Evolutionary conservation across 441 rosid species (phyloP), one percentile per base, ranked within the genome.

Genomic region (California macrophylla): DNA sequence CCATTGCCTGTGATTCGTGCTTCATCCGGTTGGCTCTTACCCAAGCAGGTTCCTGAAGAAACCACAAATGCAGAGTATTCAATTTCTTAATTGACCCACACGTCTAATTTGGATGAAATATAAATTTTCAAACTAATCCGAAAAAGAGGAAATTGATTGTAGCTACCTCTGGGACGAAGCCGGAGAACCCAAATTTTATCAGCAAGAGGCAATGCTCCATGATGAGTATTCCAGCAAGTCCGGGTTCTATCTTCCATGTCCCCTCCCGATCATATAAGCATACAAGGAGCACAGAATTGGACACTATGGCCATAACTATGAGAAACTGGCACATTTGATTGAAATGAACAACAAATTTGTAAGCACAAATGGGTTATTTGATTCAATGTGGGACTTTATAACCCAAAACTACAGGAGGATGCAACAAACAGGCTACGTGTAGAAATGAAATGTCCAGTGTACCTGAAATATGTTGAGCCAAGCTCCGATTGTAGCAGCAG

Each of bases 381-480:
- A n/a, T n/a, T n/a, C n/a, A n/a, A n/a, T n/a, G n/a, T n/a, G n/a
- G n/a, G n/a, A n/a, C n/a, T n/a, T n/a, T n/a, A n/a, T n/a, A n/a
- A n/a, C n/a, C n/a, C n/a, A n/a, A n/a, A n/a, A n/a, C n/a, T n/a
- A n/a, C n/a, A n/a, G n/a, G n/a, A n/a, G n/a, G n/a, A n/a, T n/a
- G n/a, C n/a, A n/a, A n/a, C n/a, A n/a, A n/a, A n/a, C n/a, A n/a
- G n/a, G n/a, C n/a, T n/a, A n/a, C n/a, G n/a, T n/a, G n/a, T n/a
- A 1, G 1, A 38, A 38, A 38, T 38, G 13, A 38, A 38, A 6
- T 38, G 10, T 38, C 8, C 12, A 38, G 42, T 28, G 63, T 38
- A 91, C 98, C 98, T 93, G 98, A 85, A 89, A 93, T 78, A 93
- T 89, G 82, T 89, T 91, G 38, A 86, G 73, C 97, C 97, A 93